Conservation (phyloP, 1,284 basidiomycete genomes). For the Butyriboletus appendiculatus region DNA sequence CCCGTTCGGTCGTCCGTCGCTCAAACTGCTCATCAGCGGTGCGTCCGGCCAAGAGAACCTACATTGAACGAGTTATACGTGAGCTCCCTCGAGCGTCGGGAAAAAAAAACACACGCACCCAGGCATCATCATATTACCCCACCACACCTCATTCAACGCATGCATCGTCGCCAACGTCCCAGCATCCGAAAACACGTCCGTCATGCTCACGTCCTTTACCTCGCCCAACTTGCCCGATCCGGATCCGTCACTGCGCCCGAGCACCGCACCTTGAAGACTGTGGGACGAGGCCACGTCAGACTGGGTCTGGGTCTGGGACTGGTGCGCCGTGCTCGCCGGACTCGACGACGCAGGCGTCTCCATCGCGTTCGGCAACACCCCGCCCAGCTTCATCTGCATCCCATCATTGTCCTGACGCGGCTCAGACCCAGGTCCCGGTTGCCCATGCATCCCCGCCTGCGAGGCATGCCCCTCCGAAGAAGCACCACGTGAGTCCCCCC, state of each 20-base stretch:
- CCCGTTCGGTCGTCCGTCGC: slow-evolving; percentile 12
- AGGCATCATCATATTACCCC: slow-evolving; percentile 81
- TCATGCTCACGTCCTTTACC: slow-evolving; percentile 42
- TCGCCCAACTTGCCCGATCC: neutral
- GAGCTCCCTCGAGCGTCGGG: too few species aligned
- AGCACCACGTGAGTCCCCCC: slow-evolving; percentile 2
- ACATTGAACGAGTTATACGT: too few species aligned
- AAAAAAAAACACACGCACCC: slow-evolving; percentile 45
- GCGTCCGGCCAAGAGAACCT: slow-evolving; percentile 37
- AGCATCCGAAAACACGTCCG: slow-evolving; percentile 45
- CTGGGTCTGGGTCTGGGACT: neutral
- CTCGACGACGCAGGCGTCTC: neutral
- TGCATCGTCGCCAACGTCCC: slow-evolving; percentile 73
- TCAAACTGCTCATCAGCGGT: slow-evolving; percentile 27
- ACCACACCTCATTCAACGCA: slow-evolving; percentile 68
- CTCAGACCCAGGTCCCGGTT: slow-evolving; percentile 6
- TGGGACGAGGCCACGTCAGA: slow-evolving; percentile 28
- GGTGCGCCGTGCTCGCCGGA: slow-evolving; percentile 23
- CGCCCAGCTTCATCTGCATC: slow-evolving; percentile 22
- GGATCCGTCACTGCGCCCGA: neutral
- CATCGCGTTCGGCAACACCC: neutral
- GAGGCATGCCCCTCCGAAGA: neutral
- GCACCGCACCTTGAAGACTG: slow-evolving; percentile 9
- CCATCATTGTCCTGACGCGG: slow-evolving; percentile 9
- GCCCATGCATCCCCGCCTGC: slow-evolving; percentile 8